Conservation (phyloP, 1,139 yeast genomes). For the Yamadazyma diddensiae region DNA sequence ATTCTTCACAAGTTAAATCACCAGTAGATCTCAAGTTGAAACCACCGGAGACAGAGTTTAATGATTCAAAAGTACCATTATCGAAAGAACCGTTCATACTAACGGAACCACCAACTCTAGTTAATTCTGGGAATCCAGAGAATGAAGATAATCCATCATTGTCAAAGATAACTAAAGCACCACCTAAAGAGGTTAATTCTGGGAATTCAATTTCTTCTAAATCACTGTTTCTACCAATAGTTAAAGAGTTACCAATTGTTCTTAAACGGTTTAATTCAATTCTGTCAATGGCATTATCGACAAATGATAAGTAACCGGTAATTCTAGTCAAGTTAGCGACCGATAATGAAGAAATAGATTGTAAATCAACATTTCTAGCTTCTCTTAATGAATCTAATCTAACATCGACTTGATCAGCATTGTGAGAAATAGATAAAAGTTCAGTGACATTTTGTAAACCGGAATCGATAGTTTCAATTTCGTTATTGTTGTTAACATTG, state of each 20-base stretch:
- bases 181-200: constrained; percentile 68
- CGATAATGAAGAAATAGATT: constrained; percentile 70
- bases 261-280: constrained; percentile 56
- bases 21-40: constrained; percentile 74
- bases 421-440: constrained; percentile 75
- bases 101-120: constrained; percentile 84
- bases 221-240: constrained; percentile 70
- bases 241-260: constrained; percentile 75
- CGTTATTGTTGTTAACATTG: constrained; percentile 82
- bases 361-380: constrained; percentile 86
- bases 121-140: constrained; percentile 70
- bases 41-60: constrained; percentile 86
- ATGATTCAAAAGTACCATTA: constrained; percentile 69
- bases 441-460: constrained; percentile 73
- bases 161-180: constrained; percentile 85
- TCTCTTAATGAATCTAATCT: constrained; percentile 65
- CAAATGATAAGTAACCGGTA: constrained; percentile 78
- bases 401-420: constrained; percentile 73
- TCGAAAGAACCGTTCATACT: constrained; percentile 75
- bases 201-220: constrained; percentile 71
- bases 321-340: constrained; percentile 66
- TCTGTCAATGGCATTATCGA: constrained; percentile 57
- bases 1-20: constrained; percentile 76
- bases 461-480: constrained; percentile 64
- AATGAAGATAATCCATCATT: constrained; percentile 67